Evolutionary conservation across 192 early-diverging fungal species (phyloP).

Genomic region (Podila clonocystis): DNA sequence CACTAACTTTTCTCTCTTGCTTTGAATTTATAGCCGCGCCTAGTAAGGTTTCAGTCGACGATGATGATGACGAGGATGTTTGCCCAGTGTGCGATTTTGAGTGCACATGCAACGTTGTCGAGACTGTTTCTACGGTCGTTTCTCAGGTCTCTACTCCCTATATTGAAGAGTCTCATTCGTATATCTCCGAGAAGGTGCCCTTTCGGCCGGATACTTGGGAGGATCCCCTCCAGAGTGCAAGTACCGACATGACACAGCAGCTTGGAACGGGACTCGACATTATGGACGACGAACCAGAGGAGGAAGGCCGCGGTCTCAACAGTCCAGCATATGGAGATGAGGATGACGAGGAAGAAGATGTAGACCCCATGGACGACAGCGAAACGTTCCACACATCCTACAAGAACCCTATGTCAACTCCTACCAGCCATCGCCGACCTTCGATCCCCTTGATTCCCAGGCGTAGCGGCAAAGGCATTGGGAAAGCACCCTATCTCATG

Average conservation of each 20-base stretch:
- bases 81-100: conserved; percentile 65
- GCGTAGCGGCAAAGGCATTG: conserved; percentile 30
- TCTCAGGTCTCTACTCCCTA: neutral
- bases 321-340: neutral
- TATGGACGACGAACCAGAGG: neutral
- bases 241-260: too few species aligned
- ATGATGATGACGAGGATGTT: conserved; percentile 62
- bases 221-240: neutral
- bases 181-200: conserved; percentile 35
- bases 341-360: neutral
- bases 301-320: neutral
- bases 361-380: neutral
- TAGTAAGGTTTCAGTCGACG: conserved; percentile 13
- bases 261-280: conserved; percentile 3
- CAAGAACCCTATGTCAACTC: conserved; percentile 36
- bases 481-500: conserved; percentile 32
- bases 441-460: conserved; percentile 19
- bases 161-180: conserved; percentile 5
- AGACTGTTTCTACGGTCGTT: neutral
- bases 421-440: conserved; percentile 14
- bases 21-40: neutral
- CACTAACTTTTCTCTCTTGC: neutral
- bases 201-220: conserved; percentile 22
- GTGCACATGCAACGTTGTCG: conserved; percentile 56
- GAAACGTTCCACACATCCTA: conserved; percentile 24